Base-by-base conservation (phyloP, 768 basidiomycete genomes). In the Mycena epipterygia region DNA sequence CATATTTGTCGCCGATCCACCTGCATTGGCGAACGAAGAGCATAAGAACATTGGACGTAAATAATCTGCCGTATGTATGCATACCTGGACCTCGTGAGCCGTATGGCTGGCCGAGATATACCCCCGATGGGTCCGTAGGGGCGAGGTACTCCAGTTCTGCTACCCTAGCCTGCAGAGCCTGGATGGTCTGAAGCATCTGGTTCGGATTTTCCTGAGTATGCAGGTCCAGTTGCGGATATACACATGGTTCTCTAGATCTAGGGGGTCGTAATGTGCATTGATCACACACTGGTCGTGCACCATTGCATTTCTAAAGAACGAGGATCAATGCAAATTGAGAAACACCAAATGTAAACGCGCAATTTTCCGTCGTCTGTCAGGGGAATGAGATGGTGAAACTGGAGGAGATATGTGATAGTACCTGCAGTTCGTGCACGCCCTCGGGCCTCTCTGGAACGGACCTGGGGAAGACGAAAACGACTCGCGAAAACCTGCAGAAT, bases 121-220 rank as follows among this genome's bases (percentile, higher is more conserved):
- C 42, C 3, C 32, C 27, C 21, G 42, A 21, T 5, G 64, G 55
- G 23, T 67, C 70, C 0, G 52, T 42, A n/a, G 8, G 35, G 30
- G 9, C 11, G 12, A 51, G 35, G 23, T 17, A 46, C 46, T 71
- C 64, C n/a, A 72, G 51, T 25, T 72, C 71, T 0, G 53, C 41
- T 16, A 72, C 44, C 11, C 66, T 32, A 17, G 1, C 62, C 12
- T 29, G 17, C 33, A 72, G n/a, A 2, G 16, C 13, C 1, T 29
- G 2, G 39, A 72, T 72, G 1, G 66, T 72, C 30, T 49, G 66
- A 1, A 63, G 41, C 66, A 72, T 64, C 35, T 72, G 62, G 5
- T 44, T 12, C 1, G 71, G 57, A 25, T 19, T 35, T 12, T 72
- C 32, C 6, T 35, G 9, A 41, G 8, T 16, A 4, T 46, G 44